Percentiles rank a stretch among this genome's conserved stretches.
phyloP scores from a whole-genome alignment of 169 alveolate species.

The Eimeria zaria region DNA sequence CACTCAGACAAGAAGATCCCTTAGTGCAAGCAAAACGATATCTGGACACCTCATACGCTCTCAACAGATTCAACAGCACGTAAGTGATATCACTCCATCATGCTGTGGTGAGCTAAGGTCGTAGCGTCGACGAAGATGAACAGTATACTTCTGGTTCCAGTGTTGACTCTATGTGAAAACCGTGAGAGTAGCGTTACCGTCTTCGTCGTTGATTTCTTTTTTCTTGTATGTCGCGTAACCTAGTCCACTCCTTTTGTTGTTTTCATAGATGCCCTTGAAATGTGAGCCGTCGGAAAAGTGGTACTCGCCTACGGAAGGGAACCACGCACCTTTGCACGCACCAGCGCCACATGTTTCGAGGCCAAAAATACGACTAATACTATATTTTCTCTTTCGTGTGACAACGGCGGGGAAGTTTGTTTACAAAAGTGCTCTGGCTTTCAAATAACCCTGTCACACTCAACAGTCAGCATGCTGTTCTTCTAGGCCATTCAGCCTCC shows the following conservation, averaged over 20 bases:
- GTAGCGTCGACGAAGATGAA: background rate
- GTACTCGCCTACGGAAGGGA: slow-evolving; percentile 37
- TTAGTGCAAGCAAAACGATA: background rate
- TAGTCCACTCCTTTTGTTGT: slow-evolving; percentile 76
- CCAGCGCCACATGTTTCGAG: background rate
- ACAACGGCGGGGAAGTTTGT: background rate
- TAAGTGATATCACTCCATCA: background rate
- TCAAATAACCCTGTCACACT: background rate
- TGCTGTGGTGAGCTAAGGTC: background rate
- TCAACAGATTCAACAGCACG: background rate
- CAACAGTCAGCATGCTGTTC: background rate
- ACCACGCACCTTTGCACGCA: background rate
- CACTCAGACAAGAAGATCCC: background rate
- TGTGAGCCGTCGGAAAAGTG: slow-evolving; percentile 54
- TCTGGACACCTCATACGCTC: background rate
- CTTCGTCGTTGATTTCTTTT: slow-evolving; percentile 1
- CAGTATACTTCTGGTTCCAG: background rate
- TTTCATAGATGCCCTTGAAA: slow-evolving; percentile 72
- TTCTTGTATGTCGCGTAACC: slow-evolving; percentile 71
- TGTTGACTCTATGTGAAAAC: background rate
- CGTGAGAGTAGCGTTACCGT: slow-evolving; percentile 1
- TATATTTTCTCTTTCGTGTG: too few relatives aligned
- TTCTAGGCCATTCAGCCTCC: background rate
- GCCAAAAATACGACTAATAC: background rate
- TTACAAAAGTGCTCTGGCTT: background rate